phyloP scores from a whole-genome alignment of 352 stramenopile species.

The Pythium vanterpoolii region DNA sequence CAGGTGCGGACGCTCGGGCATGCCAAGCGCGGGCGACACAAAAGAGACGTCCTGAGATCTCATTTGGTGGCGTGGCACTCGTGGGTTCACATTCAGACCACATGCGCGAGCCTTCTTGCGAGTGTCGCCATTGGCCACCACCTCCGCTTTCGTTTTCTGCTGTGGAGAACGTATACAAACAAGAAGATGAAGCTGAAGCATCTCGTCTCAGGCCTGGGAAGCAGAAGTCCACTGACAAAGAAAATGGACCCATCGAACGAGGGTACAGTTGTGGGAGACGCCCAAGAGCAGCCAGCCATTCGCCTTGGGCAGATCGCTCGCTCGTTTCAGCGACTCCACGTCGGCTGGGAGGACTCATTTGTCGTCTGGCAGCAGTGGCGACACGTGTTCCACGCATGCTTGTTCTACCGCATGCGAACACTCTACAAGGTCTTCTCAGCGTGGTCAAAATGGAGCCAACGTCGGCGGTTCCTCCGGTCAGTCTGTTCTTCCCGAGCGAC shows the following conservation, averaged over 20 bases:
- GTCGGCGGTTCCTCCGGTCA: slow-evolving; percentile 9
- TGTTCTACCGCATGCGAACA: slow-evolving; percentile 54
- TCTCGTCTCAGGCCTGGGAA: slow-evolving; percentile 1
- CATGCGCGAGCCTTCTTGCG: slow-evolving; percentile 34
- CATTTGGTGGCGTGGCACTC: slow-evolving; percentile 37
- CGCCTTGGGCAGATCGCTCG: slow-evolving; percentile 32
- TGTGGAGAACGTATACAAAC: slow-evolving; percentile 45
- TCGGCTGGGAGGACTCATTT: slow-evolving; percentile 34
- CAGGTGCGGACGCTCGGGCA: slow-evolving; percentile 25
- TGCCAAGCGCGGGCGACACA: slow-evolving; percentile 4
- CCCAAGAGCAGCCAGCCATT: neutral
- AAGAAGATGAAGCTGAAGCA: slow-evolving; percentile 29
- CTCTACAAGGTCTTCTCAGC: slow-evolving; percentile 28
- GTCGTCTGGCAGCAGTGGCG: slow-evolving; percentile 55
- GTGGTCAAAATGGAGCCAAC: slow-evolving; percentile 32
- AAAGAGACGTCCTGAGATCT: neutral
- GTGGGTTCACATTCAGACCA: slow-evolving; percentile 26
- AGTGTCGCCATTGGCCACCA: slow-evolving; percentile 33
- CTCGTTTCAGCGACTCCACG: slow-evolving; percentile 42
- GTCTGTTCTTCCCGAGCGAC: slow-evolving; percentile 20
- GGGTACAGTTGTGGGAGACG: neutral
- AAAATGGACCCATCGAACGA: neutral
- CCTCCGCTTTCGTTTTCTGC: slow-evolving; percentile 44
- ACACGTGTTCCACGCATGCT: slow-evolving; percentile 49
- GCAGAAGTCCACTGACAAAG: neutral